Base-by-base conservation (phyloP, 441 rosid species). In the Biscutella auriculata region DNA sequence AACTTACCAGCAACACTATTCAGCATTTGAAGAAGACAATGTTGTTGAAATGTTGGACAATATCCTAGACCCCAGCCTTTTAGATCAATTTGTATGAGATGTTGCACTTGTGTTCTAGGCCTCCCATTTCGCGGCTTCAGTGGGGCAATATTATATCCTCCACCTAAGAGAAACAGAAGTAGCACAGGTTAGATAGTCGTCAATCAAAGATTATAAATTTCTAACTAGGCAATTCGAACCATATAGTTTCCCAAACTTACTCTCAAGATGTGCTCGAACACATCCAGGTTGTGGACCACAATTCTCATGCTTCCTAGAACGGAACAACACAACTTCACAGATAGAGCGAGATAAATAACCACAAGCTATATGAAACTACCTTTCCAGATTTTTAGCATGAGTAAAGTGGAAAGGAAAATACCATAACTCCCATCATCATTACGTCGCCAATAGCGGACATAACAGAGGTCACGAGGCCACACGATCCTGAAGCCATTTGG, bases 391-490 rank as follows among this genome's bases (percentile, higher is more conserved):
- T 68, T 53, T 47, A 64, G 45, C 15, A 43, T 57, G 28, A 42
- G 46, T 26, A 36, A 52, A 25, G 47, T 52, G 48, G 40, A 25
- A 61, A 49, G 63, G 26, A 33, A 19, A 33, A 60, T 83, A 86
- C 97, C 99, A 75, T 90, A 94, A 67, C 97, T 94, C 67, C 95
- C 97, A 45, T 88, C 97, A 58, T 94, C 97, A 66, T 94, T 94
- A 69, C 97, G 77, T 37, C 95, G 92, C 99, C 97, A 94, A 67
- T 94, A 94, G 19, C 97, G 87, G 57, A 90, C 95, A 73, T 94
- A 94, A 67, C 99, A 94, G 77, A 94, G 97, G 65, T 90, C 97
- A 65, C 99, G 97, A 12, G 99, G 97, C 97, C 97, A 94, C 46
- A 94, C 90, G 73, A 90, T 57, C 87, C 99, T 94, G 81, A 63